Evolutionary conservation across 495 filamentous ascomycete species (phyloP).

Genomic region (Letharia columbiana): DNA sequence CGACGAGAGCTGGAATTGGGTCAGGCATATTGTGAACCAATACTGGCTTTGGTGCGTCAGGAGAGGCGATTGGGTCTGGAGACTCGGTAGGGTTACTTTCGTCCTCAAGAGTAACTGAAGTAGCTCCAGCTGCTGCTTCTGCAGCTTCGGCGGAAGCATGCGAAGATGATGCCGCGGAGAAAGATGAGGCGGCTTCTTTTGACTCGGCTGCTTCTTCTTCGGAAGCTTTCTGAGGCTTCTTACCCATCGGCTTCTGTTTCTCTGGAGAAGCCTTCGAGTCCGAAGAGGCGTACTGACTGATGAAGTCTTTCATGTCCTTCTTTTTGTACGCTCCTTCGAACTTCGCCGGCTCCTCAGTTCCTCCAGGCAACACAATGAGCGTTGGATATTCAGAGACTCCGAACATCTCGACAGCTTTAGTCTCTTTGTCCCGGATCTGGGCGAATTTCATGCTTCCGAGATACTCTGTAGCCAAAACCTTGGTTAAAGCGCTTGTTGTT

Average conservation of each 20-base stretch:
- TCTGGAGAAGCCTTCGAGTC: constrained; percentile 54
- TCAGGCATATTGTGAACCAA: constrained; percentile 37
- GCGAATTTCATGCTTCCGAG: constrained; percentile 72
- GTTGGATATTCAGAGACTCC: constrained; percentile 71
- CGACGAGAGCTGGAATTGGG: constrained; percentile 43
- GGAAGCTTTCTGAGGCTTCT: constrained; percentile 39
- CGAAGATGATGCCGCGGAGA: constrained; percentile 36
- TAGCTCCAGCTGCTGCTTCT: constrained; percentile 31
- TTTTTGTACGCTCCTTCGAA: constrained; percentile 87
- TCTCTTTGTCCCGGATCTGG: constrained; percentile 80
- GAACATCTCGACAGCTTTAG: constrained; percentile 60
- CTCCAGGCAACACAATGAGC: constrained; percentile 71
- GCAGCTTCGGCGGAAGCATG: constrained; percentile 35
- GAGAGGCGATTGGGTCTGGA: constrained; percentile 35
- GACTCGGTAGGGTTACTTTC: constrained; percentile 38
- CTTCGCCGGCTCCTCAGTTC: constrained; percentile 54
- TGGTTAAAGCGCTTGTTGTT: constrained; percentile 70
- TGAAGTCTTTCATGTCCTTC: constrained; percentile 68
- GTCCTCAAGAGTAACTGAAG: constrained; percentile 36
- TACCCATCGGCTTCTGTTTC: constrained; percentile 31
- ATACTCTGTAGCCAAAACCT: constrained; percentile 84
- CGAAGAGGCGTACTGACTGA: constrained; percentile 67
- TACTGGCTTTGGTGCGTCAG: constrained; percentile 40
- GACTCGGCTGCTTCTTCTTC: constrained; percentile 16
- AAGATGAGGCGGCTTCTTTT: constrained; percentile 30